Conservation (phyloP, 2,329 filamentous ascomycete genomes). For the Penicillium thymicola region DNA sequence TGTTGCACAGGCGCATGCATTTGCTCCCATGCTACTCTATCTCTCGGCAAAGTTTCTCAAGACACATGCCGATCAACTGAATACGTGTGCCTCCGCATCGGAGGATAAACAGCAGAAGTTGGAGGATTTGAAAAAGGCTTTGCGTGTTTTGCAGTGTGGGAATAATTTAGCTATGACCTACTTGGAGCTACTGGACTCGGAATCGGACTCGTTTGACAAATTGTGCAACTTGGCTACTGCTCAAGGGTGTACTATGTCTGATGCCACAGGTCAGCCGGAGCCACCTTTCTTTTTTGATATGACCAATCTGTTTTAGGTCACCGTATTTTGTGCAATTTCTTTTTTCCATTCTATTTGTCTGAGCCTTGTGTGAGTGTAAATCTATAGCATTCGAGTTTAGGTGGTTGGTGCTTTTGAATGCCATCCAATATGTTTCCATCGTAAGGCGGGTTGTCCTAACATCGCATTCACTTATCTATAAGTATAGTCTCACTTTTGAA, state of each 20-base stretch:
- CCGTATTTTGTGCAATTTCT: no score
- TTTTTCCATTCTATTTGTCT: not conserved
- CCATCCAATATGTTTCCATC: not conserved
- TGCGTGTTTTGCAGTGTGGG: constrained; percentile 2
- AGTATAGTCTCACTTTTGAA: not conserved
- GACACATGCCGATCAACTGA: constrained; percentile 2
- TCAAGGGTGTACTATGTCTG: not conserved
- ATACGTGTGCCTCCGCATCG: not conserved
- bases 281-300: constrained; percentile 3
- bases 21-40: constrained; percentile 8
- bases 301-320: not conserved
- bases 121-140: constrained; percentile 2
- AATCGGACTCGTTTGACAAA: not conserved
- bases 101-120: constrained; percentile 1
- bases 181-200: constrained; percentile 1
- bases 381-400: not conserved
- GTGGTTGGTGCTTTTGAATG: no score
- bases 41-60: constrained; percentile 9
- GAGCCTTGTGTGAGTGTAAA: no score
- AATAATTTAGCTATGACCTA: constrained; percentile 6
- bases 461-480: not conserved
- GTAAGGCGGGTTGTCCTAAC: not conserved
- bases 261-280: not conserved
- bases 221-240: not conserved
- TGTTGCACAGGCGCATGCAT: constrained; percentile 1